phyloP scores from a whole-genome alignment of 192 early-diverging fungal genomes.

The Coemansia umbellata region DNA sequence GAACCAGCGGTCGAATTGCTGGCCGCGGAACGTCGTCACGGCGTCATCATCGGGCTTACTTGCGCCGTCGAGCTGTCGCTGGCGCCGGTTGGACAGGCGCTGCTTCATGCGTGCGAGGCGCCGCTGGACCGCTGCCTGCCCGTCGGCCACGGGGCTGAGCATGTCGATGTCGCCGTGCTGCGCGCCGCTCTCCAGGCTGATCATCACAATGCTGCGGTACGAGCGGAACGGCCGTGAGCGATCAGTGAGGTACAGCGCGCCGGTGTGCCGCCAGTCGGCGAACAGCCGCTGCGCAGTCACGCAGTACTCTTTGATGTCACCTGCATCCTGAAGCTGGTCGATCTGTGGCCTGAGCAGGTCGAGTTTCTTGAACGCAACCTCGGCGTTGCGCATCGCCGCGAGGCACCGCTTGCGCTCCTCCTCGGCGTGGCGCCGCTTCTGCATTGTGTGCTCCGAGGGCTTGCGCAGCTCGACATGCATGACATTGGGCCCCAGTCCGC shows the following conservation, averaged over 20 bases:
- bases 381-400: constrained; percentile 35
- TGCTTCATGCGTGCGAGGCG: constrained; percentile 32
- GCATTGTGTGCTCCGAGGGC: constrained; percentile 14
- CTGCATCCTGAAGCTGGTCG: not conserved
- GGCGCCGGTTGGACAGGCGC: constrained; percentile 20
- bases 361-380: constrained; percentile 34
- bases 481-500: not conserved
- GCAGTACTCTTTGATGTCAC: constrained; percentile 27
- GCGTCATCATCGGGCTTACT: not conserved
- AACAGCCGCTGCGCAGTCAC: constrained; percentile 25
- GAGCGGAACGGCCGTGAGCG: constrained; percentile 27
- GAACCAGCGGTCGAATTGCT: constrained; percentile 38
- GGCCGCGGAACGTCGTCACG: constrained; percentile 42
- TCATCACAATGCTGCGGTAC: constrained; percentile 27
- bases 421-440: constrained; percentile 22
- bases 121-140: constrained; percentile 29
- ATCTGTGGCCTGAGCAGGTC: constrained; percentile 21
- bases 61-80: not conserved
- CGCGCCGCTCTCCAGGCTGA: constrained; percentile 22
- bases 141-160: constrained; percentile 1
- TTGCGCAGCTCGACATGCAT: constrained; percentile 15
- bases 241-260: constrained; percentile 26
- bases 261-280: constrained; percentile 37
- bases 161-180: constrained; percentile 4
- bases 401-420: constrained; percentile 24